Evolutionary conservation across 345 rosid species (phyloP), one percentile per base, ranked within the genome.

Genomic region (Conringia planisiliqua): DNA sequence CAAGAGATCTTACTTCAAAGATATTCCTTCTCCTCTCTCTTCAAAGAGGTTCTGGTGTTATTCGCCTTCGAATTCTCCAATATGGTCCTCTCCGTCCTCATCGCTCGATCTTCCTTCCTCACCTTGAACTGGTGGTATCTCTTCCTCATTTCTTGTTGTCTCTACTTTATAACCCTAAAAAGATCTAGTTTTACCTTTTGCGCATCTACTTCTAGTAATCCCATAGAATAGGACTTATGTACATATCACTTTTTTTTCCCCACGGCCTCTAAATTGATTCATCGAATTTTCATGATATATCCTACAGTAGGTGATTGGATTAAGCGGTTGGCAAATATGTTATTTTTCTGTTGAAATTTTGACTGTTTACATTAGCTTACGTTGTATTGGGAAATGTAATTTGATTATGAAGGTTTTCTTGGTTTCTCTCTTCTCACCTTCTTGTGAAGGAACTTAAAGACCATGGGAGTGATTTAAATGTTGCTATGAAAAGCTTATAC

Each of bases 1-100:
- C 57, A 92, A 92, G 86, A 79, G 97, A 74, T 82, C 90, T 27
- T 84, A 76, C 73, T 85, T 86, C 51, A 96, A 92, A 18, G 96
- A 90, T 65, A 70, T 69, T 66, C 87, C 92, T 65, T 80, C 93
- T 17, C 80, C 93, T 20, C 87, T 87, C n/a, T 70, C 80, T 2
- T 51, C 88, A 3, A 88, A 88, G 86, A 82, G 86, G 75, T 67
- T 84, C 61, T 87, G 93, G 27, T 84, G 97, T 56, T 78, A 78
- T 32, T 81, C 89, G 3, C 78, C 81, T 42, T 66, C 81, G 1
- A 48, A 84, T 62, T 68, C 92, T 2, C 77, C 88, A 8, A 66
- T 29, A 65, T 77, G 76, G n/a, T 78, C 80, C 63, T 71, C 85
- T 73, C 51, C 82, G 3, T 66, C 76, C 24, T 66, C 81, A 5